A percentile compares a stretch with the other conserved stretches of the same genome.
These are phyloP conservation scores for Tolypocladium sp. DNA, from an alignment of 2,329 filamentous ascomycete genomes.

Conservation along the genomic window DNA sequence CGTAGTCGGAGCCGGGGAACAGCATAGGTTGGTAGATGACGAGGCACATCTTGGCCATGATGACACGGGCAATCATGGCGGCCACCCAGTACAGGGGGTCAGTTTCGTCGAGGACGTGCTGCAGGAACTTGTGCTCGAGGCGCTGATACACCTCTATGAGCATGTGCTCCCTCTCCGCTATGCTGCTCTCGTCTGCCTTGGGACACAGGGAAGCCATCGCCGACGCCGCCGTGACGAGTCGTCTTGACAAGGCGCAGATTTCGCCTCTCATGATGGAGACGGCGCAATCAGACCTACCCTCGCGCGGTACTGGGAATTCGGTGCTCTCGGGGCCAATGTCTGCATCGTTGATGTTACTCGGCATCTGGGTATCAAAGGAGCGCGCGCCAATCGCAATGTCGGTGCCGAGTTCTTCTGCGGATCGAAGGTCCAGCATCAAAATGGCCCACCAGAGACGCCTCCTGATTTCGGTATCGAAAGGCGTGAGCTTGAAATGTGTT, in stretches of 20 bases:
- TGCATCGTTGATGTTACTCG: conserved; percentile 40
- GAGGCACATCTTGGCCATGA: conserved; percentile 71
- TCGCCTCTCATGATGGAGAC: conserved; percentile 40
- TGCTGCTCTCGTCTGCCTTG: conserved; percentile 16
- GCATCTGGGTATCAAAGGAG: conserved; percentile 37
- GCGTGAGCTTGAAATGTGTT: conserved; percentile 37
- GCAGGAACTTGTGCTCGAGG: conserved; percentile 46
- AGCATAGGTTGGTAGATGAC: conserved; percentile 68
- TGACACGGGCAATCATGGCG: conserved; percentile 58
- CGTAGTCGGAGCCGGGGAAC: conserved; percentile 45
- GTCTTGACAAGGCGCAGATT: conserved; percentile 31
- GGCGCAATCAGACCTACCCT: conserved; percentile 44
- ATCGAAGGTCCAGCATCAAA: conserved; percentile 44
- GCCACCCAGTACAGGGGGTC: conserved; percentile 57
- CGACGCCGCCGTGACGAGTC: conserved; percentile 22
- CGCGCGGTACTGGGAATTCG: conserved; percentile 35
- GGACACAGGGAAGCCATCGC: conserved; percentile 21
- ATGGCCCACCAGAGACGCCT: conserved; percentile 55
- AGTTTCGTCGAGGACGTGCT: conserved; percentile 36
- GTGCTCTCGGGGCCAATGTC: conserved; percentile 37
- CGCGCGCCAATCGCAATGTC: conserved; percentile 32
- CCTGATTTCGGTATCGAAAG: conserved; percentile 52
- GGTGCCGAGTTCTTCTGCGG: conserved; percentile 43
- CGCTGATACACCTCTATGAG: conserved; percentile 42
- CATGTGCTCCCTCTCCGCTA: conserved; percentile 30